A percentile compares a stretch with the other conserved stretches of the same genome.
Evolutionary conservation across 2,329 filamentous ascomycete species (phyloP).

Genomic region (Clonostachys byssicola): DNA sequence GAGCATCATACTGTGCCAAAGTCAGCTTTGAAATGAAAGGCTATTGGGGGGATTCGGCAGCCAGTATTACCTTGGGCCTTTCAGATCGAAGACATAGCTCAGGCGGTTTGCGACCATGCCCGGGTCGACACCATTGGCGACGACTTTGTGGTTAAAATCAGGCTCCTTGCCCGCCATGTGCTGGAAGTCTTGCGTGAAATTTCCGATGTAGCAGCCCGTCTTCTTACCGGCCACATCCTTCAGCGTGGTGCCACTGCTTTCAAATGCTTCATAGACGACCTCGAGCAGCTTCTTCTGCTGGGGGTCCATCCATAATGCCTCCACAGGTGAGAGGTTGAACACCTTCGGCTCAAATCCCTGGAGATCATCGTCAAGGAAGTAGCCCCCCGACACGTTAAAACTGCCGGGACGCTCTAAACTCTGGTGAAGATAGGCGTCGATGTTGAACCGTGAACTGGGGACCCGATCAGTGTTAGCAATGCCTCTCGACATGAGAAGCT

Average conservation of each 20-base stretch:
- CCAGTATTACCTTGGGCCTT: slow-evolving; percentile 1
- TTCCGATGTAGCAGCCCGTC: not conserved
- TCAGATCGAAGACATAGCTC: slow-evolving; percentile 5
- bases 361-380: slow-evolving; percentile 3
- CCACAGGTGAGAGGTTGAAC: slow-evolving; percentile 2
- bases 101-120: slow-evolving; percentile 5
- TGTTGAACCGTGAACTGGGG: slow-evolving; percentile 1
- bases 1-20: slow-evolving; percentile 32
- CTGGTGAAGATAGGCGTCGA: not conserved
- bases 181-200: slow-evolving; percentile 1
- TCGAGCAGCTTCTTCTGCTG: slow-evolving; percentile 12
- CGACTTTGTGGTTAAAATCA: not conserved
- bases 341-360: slow-evolving; percentile 3
- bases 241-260: slow-evolving; percentile 8
- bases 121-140: not conserved
- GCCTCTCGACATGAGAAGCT: slow-evolving; percentile 6
- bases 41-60: too few relatives aligned
- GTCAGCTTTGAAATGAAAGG: not conserved
- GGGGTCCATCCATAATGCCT: slow-evolving; percentile 5
- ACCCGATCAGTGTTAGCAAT: slow-evolving; percentile 1
- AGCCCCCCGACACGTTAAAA: slow-evolving; percentile 1
- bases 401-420: not conserved
- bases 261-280: slow-evolving; percentile 10
- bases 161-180: not conserved
- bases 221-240: not conserved